Evolutionary conservation across 805 yeast species (phyloP), one percentile per base, ranked within the genome.

Genomic region (Lipomyces yamadae): DNA sequence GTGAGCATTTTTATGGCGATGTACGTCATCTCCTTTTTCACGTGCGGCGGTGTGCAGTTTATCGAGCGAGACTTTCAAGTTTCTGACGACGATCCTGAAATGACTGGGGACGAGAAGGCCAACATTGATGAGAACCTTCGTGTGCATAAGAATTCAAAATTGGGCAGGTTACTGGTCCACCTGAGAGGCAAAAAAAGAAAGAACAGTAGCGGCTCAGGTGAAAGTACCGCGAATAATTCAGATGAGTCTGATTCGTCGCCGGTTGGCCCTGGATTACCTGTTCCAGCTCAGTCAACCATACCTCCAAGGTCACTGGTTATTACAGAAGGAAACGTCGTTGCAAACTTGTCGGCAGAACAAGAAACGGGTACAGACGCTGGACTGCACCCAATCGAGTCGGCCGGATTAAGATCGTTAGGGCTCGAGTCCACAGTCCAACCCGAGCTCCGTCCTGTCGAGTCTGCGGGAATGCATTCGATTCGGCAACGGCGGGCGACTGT

Each of bases 1-100:
- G 88, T 90, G 29, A 88, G 92, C 73, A 88, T 92, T 42, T 90
- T 89, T 72, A 80, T 88, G 56, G 88, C 91, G 2, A 82, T 88
- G 1, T 91, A 89, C 76, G 81, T 87, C 50, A 81, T 90, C 57
- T 77, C 84, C 73, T 86, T 89, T 78, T 91, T 91, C 83, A 88
- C 90, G 73, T 78, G 89, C 56, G 97, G 97, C 1, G 84, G 90
- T 62, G 88, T 88, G 77, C 82, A 86, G 68, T 77, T 92, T 61
- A 81, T 92, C 15, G 89, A 87, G 54, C 79, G 85, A 75, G 97
- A 92, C 75, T 90, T 92, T 74, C 81, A 83, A n/a, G 45, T 54
- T 2, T 39, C 59, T 8, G 13, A 15, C 10, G 64, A 54, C 3
- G 65, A 61, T 15, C 34, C 48, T 24, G 69, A 61, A 24, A n/a